Evolutionary conservation across 805 yeast genomes (phyloP).

Genomic region (Nakazawaea peltata): DNA sequence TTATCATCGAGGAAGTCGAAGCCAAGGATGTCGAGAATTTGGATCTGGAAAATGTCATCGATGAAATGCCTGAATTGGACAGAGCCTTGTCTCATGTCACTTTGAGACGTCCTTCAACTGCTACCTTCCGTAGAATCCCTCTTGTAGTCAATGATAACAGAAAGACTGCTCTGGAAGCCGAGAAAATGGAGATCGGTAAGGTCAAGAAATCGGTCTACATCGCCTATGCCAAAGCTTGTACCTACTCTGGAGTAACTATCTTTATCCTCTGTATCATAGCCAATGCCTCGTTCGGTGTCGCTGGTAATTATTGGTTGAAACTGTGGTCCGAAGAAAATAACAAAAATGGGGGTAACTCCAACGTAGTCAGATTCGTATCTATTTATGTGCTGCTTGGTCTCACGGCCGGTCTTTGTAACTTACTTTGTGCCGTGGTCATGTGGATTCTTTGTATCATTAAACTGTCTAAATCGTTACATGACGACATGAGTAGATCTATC

Average conservation of each 20-base stretch:
- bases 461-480: constrained; percentile 73
- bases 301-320: constrained; percentile 86
- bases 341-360: constrained; percentile 31
- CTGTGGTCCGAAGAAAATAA: constrained; percentile 76
- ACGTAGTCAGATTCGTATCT: constrained; percentile 38
- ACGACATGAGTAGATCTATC: constrained; percentile 62
- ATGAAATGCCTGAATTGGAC: constrained; percentile 8
- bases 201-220: constrained; percentile 47
- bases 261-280: constrained; percentile 24
- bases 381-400: constrained; percentile 52
- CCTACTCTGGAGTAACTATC: constrained; percentile 36
- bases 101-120: constrained; percentile 55
- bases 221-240: constrained; percentile 54
- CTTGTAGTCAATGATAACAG: constrained; percentile 17
- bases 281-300: constrained; percentile 32
- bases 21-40: constrained; percentile 9
- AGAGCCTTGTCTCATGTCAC: constrained; percentile 18
- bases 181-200: constrained; percentile 50
- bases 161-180: constrained; percentile 38
- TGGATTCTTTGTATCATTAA: constrained; percentile 67
- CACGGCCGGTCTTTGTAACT: constrained; percentile 38
- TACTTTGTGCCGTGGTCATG: constrained; percentile 37
- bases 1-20: not conserved
- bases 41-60: not conserved
- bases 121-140: constrained; percentile 42